These are phyloP conservation scores for Tagetes patula DNA, from an alignment of 129 eudicot genomes.

Conservation along the genomic window DNA sequence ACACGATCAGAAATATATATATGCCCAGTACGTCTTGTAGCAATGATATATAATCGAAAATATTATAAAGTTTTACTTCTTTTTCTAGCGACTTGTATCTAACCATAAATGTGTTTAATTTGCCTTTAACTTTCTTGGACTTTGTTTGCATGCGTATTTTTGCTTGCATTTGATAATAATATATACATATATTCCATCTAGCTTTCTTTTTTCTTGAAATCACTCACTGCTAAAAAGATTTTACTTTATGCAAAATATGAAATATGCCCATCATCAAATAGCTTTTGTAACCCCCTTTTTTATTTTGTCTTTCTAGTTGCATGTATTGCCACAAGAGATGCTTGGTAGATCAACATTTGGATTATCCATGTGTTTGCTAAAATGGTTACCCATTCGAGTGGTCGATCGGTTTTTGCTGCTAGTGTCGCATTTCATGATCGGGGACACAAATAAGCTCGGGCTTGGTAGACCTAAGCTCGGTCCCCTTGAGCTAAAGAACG, in stretches of 20 bases:
- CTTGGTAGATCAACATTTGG: conserved; percentile 72
- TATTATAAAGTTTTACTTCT: neutral
- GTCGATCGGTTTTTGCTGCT: conserved; percentile 55
- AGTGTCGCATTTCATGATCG: conserved; percentile 49
- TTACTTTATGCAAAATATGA: conserved; percentile 23
- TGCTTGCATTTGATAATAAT: conserved; percentile 14
- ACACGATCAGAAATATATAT: no score
- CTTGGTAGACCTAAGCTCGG: conserved; percentile 63
- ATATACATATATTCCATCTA: no score
- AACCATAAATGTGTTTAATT: conserved; percentile 4
- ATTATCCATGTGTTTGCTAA: conserved; percentile 56
- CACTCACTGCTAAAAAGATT: conserved; percentile 30
- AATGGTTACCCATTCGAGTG: conserved; percentile 51
- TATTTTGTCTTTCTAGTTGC: conserved; percentile 45
- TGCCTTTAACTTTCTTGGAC: conserved; percentile 45
- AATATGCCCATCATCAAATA: conserved; percentile 12
- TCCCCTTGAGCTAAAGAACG: conserved; percentile 55
- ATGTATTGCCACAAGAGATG: conserved; percentile 70
- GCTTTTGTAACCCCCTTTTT: conserved; percentile 11
- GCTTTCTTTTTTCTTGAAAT: conserved; percentile 18
- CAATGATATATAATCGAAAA: neutral
- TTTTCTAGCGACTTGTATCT: conserved; percentile 6
- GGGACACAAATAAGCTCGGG: conserved; percentile 50
- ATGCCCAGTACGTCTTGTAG: no score
- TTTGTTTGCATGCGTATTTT: conserved; percentile 55